phyloP scores from a whole-genome alignment of 345 rosid genomes.

The Melaleuca quinquenervia region DNA sequence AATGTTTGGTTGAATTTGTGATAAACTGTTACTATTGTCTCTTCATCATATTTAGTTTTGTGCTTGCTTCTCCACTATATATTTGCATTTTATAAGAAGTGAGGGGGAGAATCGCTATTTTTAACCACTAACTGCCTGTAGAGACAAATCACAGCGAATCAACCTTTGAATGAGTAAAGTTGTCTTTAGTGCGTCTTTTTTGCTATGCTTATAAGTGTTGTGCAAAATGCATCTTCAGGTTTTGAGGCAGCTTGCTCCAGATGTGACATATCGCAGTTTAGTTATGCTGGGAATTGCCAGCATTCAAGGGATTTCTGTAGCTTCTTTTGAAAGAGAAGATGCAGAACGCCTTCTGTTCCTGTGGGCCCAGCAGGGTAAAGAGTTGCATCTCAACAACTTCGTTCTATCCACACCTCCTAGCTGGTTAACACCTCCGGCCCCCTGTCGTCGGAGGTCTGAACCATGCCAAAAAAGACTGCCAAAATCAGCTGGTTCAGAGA shows the following conservation, averaged over 20 bases:
- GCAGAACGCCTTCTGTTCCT: conserved; percentile 89
- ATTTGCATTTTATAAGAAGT: background rate
- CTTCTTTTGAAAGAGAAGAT: conserved; percentile 96
- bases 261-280: conserved; percentile 75
- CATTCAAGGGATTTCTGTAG: conserved; percentile 92
- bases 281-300: conserved; percentile 92
- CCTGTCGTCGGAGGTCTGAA: conserved; percentile 56
- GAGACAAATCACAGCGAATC: background rate
- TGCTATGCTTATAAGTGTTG: background rate
- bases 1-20: background rate
- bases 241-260: conserved; percentile 91
- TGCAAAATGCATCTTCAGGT: conserved; percentile 32
- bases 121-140: background rate
- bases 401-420: conserved; percentile 36
- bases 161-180: background rate
- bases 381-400: conserved; percentile 13
- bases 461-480: conserved; percentile 42
- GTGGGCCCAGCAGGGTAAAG: conserved; percentile 37
- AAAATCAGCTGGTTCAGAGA: conserved; percentile 13
- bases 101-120: background rate
- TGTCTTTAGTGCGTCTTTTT: background rate
- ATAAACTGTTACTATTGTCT: background rate
- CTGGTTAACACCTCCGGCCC: conserved; percentile 86
- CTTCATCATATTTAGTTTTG: background rate
- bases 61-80: background rate